Base-by-base conservation (phyloP, 305 asterid genomes). In the Fraxinus latifolia region DNA sequence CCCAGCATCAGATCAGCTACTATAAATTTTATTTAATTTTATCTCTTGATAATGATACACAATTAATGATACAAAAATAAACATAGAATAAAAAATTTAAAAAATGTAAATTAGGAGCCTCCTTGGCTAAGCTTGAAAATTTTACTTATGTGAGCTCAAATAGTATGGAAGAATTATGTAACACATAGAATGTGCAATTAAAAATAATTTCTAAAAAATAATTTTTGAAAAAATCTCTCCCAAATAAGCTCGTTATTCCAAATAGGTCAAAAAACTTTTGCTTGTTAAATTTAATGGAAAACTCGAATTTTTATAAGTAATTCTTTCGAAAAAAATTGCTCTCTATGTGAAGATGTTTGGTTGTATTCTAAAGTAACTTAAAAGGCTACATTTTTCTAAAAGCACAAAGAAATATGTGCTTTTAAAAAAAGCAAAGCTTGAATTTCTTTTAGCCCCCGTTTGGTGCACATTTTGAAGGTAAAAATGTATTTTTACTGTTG, bases 1-100 rank as follows among this genome's bases (percentile, higher is more conserved):
- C 74, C 86, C 89, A 81, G 87, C 86, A 79, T 71, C 80, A 77
- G 81, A 82, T 84, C 83, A 80, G 73, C 90, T n/a, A 32, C 75
- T 73, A 7, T 7, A 58, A 58, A 19, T 58, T 58, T 58, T 55
- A 58, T 53, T 53, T n/a, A 50, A 50, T 50, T 14, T 53, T 50
- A 15, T 58, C 29, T 58, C 4, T 19, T 7, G 72, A 77, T 53
- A 77, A 50, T 77, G 21, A 39, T 34, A 34, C 44, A 76, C 36
- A 4, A 33, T 33, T 76, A 47, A 47, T 77, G n/a, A 4, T 32
- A 39, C 53, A 77, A 8, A 47, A 77, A 39, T 19, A 19, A 58
- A 19, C 27, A 17, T 55, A 55, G 25, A 53, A 55, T 55, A 17
- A n/a, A 58, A 58, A 19, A 2, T 55, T 2, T 0, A 5, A n/a